phyloP scores from a whole-genome alignment of 805 yeast genomes.

The Cyberlindnera euphorbiae region DNA sequence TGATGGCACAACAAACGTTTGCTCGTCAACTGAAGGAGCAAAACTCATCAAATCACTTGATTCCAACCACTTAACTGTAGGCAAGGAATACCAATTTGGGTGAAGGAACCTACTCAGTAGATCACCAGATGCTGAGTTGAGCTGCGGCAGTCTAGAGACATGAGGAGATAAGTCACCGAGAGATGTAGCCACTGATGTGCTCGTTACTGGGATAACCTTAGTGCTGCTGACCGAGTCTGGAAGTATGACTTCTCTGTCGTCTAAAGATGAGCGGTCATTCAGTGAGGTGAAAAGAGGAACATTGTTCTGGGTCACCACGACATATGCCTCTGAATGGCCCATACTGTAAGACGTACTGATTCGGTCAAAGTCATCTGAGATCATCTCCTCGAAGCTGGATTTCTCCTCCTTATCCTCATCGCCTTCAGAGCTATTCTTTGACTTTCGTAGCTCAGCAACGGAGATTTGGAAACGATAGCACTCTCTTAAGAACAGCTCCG shows the following conservation, averaged over 20 bases:
- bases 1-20: constrained; percentile 47
- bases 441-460: constrained; percentile 7
- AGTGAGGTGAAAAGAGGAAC: constrained; percentile 78
- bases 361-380: constrained; percentile 55
- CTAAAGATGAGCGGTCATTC: constrained; percentile 64
- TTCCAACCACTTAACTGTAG: constrained; percentile 62
- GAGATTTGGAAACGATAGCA: constrained; percentile 35
- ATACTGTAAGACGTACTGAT: constrained; percentile 49
- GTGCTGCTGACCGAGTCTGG: constrained; percentile 66
- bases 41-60: constrained; percentile 46
- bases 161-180: constrained; percentile 27
- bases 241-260: constrained; percentile 63
- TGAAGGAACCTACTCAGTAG: constrained; percentile 50
- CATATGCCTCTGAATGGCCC: constrained; percentile 62
- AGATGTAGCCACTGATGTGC: constrained; percentile 20
- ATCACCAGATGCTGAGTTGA: constrained; percentile 37
- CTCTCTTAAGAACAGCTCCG: constrained; percentile 63
- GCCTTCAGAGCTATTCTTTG: not conserved
- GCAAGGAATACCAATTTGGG: constrained; percentile 61
- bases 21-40: constrained; percentile 65
- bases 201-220: constrained; percentile 55
- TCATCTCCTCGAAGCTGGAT: constrained; percentile 30
- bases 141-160: constrained; percentile 17
- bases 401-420: constrained; percentile 9
- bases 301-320: constrained; percentile 54